Percentiles rank a stretch among this genome's conserved stretches.
Conservation (phyloP, 306 rosid species). For the Canavalia ensiformis region DNA sequence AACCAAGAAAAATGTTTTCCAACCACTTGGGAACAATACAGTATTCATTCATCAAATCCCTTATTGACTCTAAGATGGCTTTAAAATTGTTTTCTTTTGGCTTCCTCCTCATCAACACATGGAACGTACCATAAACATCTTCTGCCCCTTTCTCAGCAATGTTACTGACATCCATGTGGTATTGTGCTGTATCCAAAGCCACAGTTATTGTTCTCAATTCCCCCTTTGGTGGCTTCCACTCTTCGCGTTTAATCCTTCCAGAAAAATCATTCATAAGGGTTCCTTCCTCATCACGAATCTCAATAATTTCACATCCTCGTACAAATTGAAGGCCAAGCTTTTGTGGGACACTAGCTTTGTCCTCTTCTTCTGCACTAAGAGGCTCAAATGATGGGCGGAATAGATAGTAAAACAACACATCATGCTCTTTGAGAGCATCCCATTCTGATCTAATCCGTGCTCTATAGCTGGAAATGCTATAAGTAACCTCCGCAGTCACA, state of each 20-base stretch:
- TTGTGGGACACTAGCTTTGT: conserved; percentile 87
- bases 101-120: conserved; percentile 95
- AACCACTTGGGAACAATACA: conserved; percentile 98
- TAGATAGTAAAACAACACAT: conserved; percentile 91
- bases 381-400: conserved; percentile 93
- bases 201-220: conserved; percentile 93
- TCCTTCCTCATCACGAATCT: conserved; percentile 93
- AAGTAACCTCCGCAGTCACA: conserved; percentile 89
- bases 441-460: conserved; percentile 96
- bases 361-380: conserved; percentile 87
- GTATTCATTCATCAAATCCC: conserved; percentile 96
- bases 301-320: conserved; percentile 94
- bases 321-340: conserved; percentile 95
- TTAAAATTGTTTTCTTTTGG: conserved; percentile 98
- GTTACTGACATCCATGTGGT: conserved; percentile 93
- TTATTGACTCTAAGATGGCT: conserved; percentile 95
- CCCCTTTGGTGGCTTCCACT: conserved; percentile 99
- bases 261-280: conserved; percentile 96
- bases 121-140: conserved; percentile 94
- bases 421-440: conserved; percentile 96
- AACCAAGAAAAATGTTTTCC: conserved; percentile 89
- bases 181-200: conserved; percentile 99
- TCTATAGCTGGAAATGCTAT: conserved; percentile 87
- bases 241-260: conserved; percentile 92
- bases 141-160: conserved; percentile 92